Evolutionary conservation across 495 filamentous ascomycete species (phyloP).

Genomic region (Arthonia radiata): DNA sequence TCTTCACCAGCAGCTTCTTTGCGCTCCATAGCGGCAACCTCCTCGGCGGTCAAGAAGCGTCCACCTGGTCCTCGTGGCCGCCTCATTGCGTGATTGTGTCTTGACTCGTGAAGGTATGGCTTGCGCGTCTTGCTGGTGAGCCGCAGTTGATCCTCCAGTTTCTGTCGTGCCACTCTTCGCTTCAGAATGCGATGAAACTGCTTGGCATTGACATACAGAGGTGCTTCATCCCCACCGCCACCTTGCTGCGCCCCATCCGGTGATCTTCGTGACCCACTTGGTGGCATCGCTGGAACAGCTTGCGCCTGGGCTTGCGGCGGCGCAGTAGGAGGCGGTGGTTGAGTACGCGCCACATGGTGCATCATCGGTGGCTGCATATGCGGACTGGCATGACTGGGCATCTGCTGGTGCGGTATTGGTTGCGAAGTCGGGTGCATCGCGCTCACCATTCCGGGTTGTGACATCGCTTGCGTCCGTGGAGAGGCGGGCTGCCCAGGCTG

Average conservation of each 20-base stretch:
- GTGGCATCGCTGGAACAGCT: constrained; percentile 21
- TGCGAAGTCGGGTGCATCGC: too few species aligned
- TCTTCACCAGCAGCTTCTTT: constrained; percentile 16
- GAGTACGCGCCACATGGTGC: constrained; percentile 21
- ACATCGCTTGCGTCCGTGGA: too few species aligned
- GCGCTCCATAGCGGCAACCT: constrained; percentile 74
- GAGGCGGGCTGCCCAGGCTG: too few species aligned
- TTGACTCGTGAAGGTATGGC: constrained; percentile 94
- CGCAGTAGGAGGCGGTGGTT: constrained; percentile 11
- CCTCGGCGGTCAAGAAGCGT: constrained; percentile 92
- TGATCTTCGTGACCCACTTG: constrained; percentile 24
- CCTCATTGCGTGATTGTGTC: constrained; percentile 97
- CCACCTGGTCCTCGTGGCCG: constrained; percentile 88
- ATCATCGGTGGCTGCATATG: too few species aligned
- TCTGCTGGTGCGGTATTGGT: too few species aligned
- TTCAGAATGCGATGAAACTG: constrained; percentile 97
- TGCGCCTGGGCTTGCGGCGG: constrained; percentile 10
- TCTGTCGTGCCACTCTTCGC: constrained; percentile 73
- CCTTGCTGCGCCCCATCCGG: constrained; percentile 29
- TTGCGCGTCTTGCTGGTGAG: constrained; percentile 88
- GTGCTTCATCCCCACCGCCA: constrained; percentile 58
- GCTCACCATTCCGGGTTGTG: too few species aligned
- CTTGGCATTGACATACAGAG: constrained; percentile 93
- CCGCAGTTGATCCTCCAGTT: constrained; percentile 71
- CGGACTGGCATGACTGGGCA: too few species aligned